phyloP scores from a whole-genome alignment of 108 stramenopile genomes.

The Mediolabrus comicus region DNA sequence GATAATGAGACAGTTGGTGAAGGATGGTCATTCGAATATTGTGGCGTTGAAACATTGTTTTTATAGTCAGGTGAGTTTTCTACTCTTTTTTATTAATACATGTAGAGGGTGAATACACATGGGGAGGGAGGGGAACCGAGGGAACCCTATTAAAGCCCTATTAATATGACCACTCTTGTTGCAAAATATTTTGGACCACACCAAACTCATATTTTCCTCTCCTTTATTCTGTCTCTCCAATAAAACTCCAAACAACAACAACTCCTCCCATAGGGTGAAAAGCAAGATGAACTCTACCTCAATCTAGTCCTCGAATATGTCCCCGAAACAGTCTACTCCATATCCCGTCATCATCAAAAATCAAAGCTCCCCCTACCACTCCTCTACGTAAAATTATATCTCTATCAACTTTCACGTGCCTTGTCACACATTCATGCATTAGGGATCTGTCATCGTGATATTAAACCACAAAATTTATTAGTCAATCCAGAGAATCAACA shows the following conservation, averaged over 20 bases:
- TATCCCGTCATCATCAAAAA: conserved; percentile 89
- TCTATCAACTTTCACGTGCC: conserved; percentile 96
- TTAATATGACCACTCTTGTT: too few species aligned
- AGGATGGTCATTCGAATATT: conserved; percentile 95
- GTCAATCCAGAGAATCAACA: conserved; percentile 93
- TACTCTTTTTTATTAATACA: background rate
- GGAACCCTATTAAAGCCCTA: too few species aligned
- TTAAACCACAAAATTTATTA: conserved; percentile 98
- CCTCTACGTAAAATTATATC: conserved; percentile 92
- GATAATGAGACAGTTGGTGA: conserved; percentile 95
- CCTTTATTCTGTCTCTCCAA: background rate
- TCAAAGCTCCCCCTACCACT: conserved; percentile 88
- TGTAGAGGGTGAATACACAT: background rate
- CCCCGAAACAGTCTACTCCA: conserved; percentile 97
- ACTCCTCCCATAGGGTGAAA: conserved; percentile 64
- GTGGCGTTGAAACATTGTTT: conserved; percentile 97
- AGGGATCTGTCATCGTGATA: conserved; percentile 98
- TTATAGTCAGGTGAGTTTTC: conserved; percentile 81
- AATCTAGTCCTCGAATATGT: conserved; percentile 98
- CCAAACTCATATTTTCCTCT: too few species aligned
- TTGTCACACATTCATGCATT: conserved; percentile 95
- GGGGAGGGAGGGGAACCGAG: too few species aligned
- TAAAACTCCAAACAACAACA: background rate
- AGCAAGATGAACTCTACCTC: conserved; percentile 94
- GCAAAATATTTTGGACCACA: too few species aligned